Base-by-base conservation (phyloP, 345 rosid species). In the Citrus glauca region DNA sequence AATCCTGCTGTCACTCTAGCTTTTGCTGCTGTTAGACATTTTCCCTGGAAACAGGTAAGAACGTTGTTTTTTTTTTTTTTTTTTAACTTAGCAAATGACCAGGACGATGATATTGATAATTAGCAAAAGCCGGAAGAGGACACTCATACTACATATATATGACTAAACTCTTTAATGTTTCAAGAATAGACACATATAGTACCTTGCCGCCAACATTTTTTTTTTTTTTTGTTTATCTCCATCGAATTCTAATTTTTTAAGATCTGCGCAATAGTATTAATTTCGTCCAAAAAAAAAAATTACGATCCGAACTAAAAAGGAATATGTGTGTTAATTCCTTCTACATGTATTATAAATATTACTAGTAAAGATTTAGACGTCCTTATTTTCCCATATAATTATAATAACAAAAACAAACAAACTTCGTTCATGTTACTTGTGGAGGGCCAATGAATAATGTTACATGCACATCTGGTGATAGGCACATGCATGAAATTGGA, bases 1-100 rank as follows among this genome's bases (percentile, higher is more conserved):
- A 91, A 91, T 78, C 96, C 96, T 2, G 92, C 96, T 0, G 92
- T 91, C 75, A 91, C 90, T 24, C 61, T 85, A 9, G 89, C 91
- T 19, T 91, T 91, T 65, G 91, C 96, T 14, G 80, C 89, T 45
- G 80, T 79, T 50, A 53, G 84, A 35, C 82, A 79, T 38, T 91
- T 90, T 71, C 92, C 93, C 3, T 85, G 89, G 91, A 85, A 86
- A 66, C 90, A 90, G 89, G 93, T 87, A 82, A 11, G 24, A 38
- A 17, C 64, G 6, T 42, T 32, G 32, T 0, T 32, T 20, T 4
- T 20, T 68, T 25, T 40, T 40, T 9, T 42, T 10, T 10, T 42
- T 42, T 45, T 11, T 2, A 3, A 3, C 48, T 50, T 71, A 14
- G 38, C 7, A 68, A 37, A 59, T 40, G 68, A 65, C 35, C 35